A percentile compares a stretch with the other conserved stretches of the same genome.
These are phyloP conservation scores for Hypocreales sp. DNA, from an alignment of 2,329 filamentous ascomycete species.

Conservation along the genomic window DNA sequence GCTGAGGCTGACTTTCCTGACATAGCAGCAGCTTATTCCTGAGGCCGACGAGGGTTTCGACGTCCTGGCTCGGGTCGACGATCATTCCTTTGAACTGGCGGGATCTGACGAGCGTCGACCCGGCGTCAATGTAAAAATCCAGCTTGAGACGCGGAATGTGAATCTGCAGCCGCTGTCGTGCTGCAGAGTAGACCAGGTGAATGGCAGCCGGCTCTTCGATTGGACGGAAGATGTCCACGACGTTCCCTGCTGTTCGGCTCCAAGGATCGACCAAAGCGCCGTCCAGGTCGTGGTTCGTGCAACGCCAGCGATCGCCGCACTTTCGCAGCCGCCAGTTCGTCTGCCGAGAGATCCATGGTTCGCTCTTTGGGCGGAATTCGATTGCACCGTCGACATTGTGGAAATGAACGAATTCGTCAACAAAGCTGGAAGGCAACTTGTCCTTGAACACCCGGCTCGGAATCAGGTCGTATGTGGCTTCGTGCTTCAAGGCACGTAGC, in stretches of 20 bases:
- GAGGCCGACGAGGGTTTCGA: constrained; percentile 33
- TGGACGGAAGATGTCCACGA: neutral
- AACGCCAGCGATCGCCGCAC: constrained; percentile 4
- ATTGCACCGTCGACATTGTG: constrained; percentile 15
- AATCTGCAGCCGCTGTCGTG: constrained; percentile 14
- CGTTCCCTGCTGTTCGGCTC: neutral
- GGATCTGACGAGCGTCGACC: constrained; percentile 19
- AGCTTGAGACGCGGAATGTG: constrained; percentile 31
- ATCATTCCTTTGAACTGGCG: constrained; percentile 33
- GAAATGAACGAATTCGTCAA: constrained; percentile 28
- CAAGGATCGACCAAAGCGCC: neutral
- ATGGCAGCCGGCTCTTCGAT: neutral
- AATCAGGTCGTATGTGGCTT: constrained; percentile 12
- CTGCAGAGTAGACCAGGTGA: constrained; percentile 1
- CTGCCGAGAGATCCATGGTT: constrained; percentile 11
- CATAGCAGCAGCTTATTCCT: constrained; percentile 30
- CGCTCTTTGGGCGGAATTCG: constrained; percentile 14
- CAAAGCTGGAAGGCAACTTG: constrained; percentile 20
- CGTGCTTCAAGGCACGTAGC: constrained; percentile 10
- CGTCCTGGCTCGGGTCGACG: constrained; percentile 27
- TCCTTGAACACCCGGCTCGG: constrained; percentile 13
- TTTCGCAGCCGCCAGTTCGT: constrained; percentile 10
- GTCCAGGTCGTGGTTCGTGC: constrained; percentile 4
- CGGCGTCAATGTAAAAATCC: constrained; percentile 23
- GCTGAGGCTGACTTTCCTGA: constrained; percentile 6